Percentiles rank a stretch among this genome's conserved stretches.
Conservation (phyloP, 306 rosid genomes). For the Phaseolus lunatus region DNA sequence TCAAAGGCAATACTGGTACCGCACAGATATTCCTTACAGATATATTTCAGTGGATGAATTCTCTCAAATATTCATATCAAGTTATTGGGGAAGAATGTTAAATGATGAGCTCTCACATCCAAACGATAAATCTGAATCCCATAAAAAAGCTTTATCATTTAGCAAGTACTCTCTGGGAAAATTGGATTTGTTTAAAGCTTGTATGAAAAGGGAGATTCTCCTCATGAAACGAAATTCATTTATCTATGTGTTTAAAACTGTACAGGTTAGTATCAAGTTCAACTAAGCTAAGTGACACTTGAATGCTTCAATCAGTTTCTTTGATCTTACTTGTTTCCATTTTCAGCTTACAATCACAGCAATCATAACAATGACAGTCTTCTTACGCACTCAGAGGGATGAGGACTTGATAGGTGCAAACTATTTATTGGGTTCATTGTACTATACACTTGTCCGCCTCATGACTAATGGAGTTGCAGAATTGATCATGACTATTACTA, state of each 20-base stretch:
- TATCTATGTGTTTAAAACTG: conserved; percentile 73
- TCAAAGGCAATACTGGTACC: conserved; percentile 78
- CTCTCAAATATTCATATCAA: conserved; percentile 58
- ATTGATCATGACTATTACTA: conserved; percentile 67
- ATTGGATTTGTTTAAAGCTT: conserved; percentile 70
- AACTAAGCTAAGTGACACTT: conserved; percentile 19
- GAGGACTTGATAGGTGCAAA: conserved; percentile 61
- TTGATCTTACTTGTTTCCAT: conserved; percentile 30
- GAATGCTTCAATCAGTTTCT: conserved; percentile 1
- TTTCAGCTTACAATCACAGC: conserved; percentile 71
- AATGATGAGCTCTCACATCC: conserved; percentile 62
- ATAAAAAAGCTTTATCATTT: conserved; percentile 58
- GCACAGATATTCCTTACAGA: conserved; percentile 59
- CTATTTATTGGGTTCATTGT: conserved; percentile 75
- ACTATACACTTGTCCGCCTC: conserved; percentile 70
- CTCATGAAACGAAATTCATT: conserved; percentile 79
- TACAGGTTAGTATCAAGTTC: conserved; percentile 56
- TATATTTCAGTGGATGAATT: conserved; percentile 73
- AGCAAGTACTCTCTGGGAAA: conserved; percentile 67
- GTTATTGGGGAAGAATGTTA: conserved; percentile 63
- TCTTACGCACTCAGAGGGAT: conserved; percentile 62
- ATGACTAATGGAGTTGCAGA: conserved; percentile 85
- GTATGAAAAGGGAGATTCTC: conserved; percentile 78
- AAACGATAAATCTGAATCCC: conserved; percentile 67
- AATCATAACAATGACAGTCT: conserved; percentile 77